Evolutionary conservation across 2,329 filamentous ascomycete genomes (phyloP), one percentile per base, ranked within the genome.

Genomic region (Aspergillus eucalypticola): DNA sequence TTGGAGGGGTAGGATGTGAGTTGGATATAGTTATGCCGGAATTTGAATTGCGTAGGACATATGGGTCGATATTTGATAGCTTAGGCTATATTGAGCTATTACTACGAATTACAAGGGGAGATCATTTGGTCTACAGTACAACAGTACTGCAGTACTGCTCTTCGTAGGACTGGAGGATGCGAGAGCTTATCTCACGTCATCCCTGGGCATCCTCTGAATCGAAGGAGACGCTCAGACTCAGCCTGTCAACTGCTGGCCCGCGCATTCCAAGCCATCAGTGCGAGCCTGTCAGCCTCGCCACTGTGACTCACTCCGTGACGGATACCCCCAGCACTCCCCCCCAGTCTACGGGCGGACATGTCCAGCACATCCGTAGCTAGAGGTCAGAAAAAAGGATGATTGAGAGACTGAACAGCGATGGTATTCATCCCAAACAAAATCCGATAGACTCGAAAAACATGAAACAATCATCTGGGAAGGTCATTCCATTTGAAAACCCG

Each of bases 351-450:
- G 41, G 19, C 41, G 10, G n/a, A 44, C 41, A 17, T 15, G 17
- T 15, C 7, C 17, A 23, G 39, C n/a, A 11, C 21, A 27, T 15
- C 29, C 7, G 23, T 25, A 17, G 15, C 13, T 21, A 25, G 10
- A 23, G 27, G 35, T 7, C 7, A 11, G 5, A 19, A 38, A 32
- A 46, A 46, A 32, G 11, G 5, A 52, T n/a, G n/a, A 3, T 8
- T 46, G 53, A 55, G 53, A 46, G 53, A 55, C 53, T 46, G 53
- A 55, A 55, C 27, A 44, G 53, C 29, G 53, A 55, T 55, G n/a
- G 53, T 55, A 55, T 55, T 55, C 53, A 32, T 41, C 39, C 41
- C 25, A 55, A 44, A n/a, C 23, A 46, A 32, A 25, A 41, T 55
- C 53, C 53, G 53, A 55, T 46, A 44, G 25, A 50, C 41, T 35